Percentiles rank a stretch among this genome's conserved stretches.
These are phyloP conservation scores for Candida palmyrensis DNA, from an alignment of 805 yeast genomes.

Conservation along the genomic window DNA sequence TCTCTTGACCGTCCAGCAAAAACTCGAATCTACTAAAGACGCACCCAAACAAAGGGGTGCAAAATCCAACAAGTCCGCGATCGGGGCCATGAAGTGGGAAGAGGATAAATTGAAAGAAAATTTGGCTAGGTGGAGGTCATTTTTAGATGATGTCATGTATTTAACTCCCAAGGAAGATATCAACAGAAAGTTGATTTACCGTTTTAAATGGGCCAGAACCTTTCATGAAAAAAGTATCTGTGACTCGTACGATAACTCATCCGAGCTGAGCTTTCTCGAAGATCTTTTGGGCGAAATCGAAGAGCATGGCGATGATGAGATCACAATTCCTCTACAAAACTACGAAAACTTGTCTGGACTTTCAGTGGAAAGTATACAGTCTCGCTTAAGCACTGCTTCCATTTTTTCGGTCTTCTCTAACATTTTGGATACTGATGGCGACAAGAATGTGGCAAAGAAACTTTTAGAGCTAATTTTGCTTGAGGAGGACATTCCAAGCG, in stretches of 20 bases:
- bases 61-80: slow-evolving; percentile 20
- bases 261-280: slow-evolving; percentile 18
- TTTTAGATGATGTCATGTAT: slow-evolving; percentile 24
- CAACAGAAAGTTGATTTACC: slow-evolving; percentile 5
- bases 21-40: too few species aligned
- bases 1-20: too few species aligned
- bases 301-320: neutral
- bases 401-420: slow-evolving; percentile 63
- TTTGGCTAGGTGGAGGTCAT: slow-evolving; percentile 43
- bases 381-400: slow-evolving; percentile 65
- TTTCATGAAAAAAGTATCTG: slow-evolving; percentile 22
- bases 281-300: slow-evolving; percentile 10
- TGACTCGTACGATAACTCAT: slow-evolving; percentile 19
- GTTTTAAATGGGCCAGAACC: slow-evolving; percentile 34
- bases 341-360: slow-evolving; percentile 56
- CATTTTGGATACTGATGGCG: slow-evolving; percentile 33
- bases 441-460: slow-evolving; percentile 27
- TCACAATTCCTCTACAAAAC: slow-evolving; percentile 48
- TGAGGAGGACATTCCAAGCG: slow-evolving; percentile 14
- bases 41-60: slow-evolving; percentile 1
- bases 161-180: slow-evolving; percentile 4
- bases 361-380: slow-evolving; percentile 42
- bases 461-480: slow-evolving; percentile 45
- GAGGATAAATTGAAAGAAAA: slow-evolving; percentile 36
- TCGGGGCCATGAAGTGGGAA: slow-evolving; percentile 33